Evolutionary conservation across 2,329 filamentous ascomycete species (phyloP), one percentile per base, ranked within the genome.

Genomic region (Alternaria sp.): DNA sequence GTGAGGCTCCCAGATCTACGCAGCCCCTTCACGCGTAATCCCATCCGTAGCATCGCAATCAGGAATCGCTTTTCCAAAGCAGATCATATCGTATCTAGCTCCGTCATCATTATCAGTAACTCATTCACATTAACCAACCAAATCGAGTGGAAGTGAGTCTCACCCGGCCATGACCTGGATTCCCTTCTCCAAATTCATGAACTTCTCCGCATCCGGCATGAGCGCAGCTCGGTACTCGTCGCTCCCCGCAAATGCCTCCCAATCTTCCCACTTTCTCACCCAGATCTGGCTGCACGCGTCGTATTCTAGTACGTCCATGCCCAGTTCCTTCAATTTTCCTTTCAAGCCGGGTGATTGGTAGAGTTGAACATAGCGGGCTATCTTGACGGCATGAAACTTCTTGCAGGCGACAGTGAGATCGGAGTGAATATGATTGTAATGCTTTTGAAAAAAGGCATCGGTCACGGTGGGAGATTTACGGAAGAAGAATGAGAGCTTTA

Each of bases 91-190:
- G 34, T 71, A 59, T 3, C 67, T 69, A 46, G 24, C 26, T 24
- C 12, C 43, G 11, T 46, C 63, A 3, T 30, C 8, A 11, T 30
- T 11, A 5, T 30, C 28, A 30, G 28, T 11, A 30, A 30, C 11
- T 4, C 11, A 30, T 12, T 11, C 28, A 30, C 28, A 11, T 4
- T 11, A 30, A 9, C 28, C 28, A 30, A 30, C 28, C 28, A 12
- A 30, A 30, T 30, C 28, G 28, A 30, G 5, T 12, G 5, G 28
- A 30, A 30, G 11, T 11, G 1, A 5, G 24, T 30, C 43, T 30
- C 62, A 68, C 54, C 71, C 72, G n/a, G 72, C 74, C 62, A 75
- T 72, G 12, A 70, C 67, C 36, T 70, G 65, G 30, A 72, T 70
- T 1, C 67, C 69, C 1, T 39, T 46, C 38, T 64, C 66, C 49